Conservation (phyloP, 306 rosid genomes). For the Glycyrrhiza uralensis region DNA sequence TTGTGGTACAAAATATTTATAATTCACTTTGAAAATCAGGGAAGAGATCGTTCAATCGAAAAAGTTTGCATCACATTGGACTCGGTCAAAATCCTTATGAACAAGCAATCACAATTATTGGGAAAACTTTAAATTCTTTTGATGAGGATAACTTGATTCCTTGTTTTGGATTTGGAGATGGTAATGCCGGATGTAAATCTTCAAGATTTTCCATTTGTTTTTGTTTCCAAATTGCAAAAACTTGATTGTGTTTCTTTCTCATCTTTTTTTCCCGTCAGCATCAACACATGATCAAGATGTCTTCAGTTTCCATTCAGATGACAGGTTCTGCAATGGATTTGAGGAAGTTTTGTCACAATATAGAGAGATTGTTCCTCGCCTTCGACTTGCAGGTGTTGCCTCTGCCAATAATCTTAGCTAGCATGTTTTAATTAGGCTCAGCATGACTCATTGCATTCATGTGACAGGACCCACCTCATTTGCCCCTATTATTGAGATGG, state of each 20-base stretch:
- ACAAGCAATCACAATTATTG: slow-evolving; percentile 84
- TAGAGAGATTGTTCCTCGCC: slow-evolving; percentile 68
- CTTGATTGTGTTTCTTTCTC: slow-evolving; percentile 12
- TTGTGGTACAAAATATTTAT: slow-evolving; percentile 10
- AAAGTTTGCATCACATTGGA: slow-evolving; percentile 83
- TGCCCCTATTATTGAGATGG: slow-evolving; percentile 93
- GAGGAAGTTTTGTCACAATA: slow-evolving; percentile 71
- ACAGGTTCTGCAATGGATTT: slow-evolving; percentile 62
- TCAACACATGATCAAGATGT: slow-evolving; percentile 83
- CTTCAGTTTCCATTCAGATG: slow-evolving; percentile 64
- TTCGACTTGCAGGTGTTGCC: slow-evolving; percentile 67
- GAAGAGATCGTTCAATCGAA: slow-evolving; percentile 71
- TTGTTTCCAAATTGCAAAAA: neutral
- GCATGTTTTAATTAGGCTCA: neutral
- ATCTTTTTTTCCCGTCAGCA: slow-evolving; percentile 35
- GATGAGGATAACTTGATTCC: slow-evolving; percentile 93
- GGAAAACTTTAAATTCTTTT: slow-evolving; percentile 62
- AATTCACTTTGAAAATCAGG: slow-evolving; percentile 40
- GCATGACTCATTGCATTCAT: slow-evolving; percentile 9
- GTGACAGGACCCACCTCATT: slow-evolving; percentile 84
- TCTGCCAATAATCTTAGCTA: neutral
- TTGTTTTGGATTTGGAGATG: slow-evolving; percentile 92
- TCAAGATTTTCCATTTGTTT: slow-evolving; percentile 1
- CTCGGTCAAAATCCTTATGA: slow-evolving; percentile 66
- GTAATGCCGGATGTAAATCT: slow-evolving; percentile 39